Base-by-base conservation (phyloP, 352 stramenopile species). In the Globisporangium acanthophoron region DNA sequence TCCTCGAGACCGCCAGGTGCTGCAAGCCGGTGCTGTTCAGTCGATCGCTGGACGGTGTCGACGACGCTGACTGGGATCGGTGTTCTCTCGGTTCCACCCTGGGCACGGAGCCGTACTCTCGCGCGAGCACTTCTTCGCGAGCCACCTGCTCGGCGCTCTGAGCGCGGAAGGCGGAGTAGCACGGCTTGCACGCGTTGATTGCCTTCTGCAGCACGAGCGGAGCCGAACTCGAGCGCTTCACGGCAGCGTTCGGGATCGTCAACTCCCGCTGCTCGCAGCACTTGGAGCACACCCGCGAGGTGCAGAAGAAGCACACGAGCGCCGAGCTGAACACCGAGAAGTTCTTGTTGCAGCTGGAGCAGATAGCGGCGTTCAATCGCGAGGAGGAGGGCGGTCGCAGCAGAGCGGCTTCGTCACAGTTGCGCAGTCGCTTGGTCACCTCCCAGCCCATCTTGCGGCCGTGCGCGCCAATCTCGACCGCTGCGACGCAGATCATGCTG, bases 401-500 rank as follows among this genome's bases (percentile, higher is more conserved):
- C 35, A 40, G 35, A 12, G 11, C 35, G 16, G 8, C 8, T 40
- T 40, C 35, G 4, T 40, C 35, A 3, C 35, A 15, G 7, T 54
- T 27, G 1, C 24, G 45, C 35, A 54, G 46, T 8, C 29, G 27
- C 35, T 61, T 61, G 20, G 45, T 40, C 20, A 61, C 13, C 8
- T 54, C 45, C 46, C 45, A 61, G 55, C 46, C 55, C 33, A 61
- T 39, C 8, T 61, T 61, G 9, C 55, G 45, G 35, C 46, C 39
- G 16, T 33, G 46, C 35, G 45, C 29, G 3, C 21, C 24, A 5
- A 20, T n/a, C 7, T 52, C 16, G 4, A 21, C 57, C 80, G 21
- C 21, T 3, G 35, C n/a, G 21, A 61, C 55, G 15, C 35, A 20
- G 21, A 60, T 80, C 35, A 24, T 70, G 76, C 11, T 70, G 29